Evolutionary conservation across 441 rosid species (phyloP).

Genomic region (Melastoma candidum): DNA sequence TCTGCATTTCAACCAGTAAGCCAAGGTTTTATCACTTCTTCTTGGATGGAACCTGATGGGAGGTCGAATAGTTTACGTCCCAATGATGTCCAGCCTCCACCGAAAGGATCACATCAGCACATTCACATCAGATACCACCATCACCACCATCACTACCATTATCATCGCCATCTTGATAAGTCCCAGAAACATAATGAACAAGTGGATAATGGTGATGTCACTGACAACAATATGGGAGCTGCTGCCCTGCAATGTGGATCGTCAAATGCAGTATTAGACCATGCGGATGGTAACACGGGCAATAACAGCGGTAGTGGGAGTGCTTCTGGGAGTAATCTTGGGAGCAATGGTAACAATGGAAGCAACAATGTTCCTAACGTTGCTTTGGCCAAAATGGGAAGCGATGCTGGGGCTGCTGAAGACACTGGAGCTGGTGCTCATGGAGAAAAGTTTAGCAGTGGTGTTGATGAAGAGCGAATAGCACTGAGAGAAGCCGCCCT

Average conservation of each 20-base stretch:
- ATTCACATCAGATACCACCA: slow-evolving; percentile 23
- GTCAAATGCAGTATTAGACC: slow-evolving; percentile 39
- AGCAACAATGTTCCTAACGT: slow-evolving; percentile 37
- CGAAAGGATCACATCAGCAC: slow-evolving; percentile 19
- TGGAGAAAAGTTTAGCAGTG: slow-evolving; percentile 23
- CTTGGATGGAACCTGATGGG: slow-evolving; percentile 19
- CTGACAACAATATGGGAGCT: slow-evolving; percentile 23
- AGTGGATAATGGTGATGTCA: slow-evolving; percentile 23
- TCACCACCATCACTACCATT: slow-evolving; percentile 16
- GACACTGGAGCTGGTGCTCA: slow-evolving; percentile 29
- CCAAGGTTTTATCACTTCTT: slow-evolving; percentile 18
- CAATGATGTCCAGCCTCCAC: slow-evolving; percentile 16
- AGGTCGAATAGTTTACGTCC: slow-evolving; percentile 22
- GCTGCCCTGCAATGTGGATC: slow-evolving; percentile 42
- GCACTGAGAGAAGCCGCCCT: slow-evolving; percentile 59
- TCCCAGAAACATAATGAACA: slow-evolving; percentile 17
- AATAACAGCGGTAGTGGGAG: slow-evolving; percentile 57
- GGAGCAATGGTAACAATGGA: slow-evolving; percentile 44
- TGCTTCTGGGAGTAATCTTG: slow-evolving; percentile 60
- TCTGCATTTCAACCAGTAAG: slow-evolving; percentile 37
- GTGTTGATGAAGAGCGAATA: slow-evolving; percentile 26
- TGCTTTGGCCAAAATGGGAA: slow-evolving; percentile 28
- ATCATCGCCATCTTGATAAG: slow-evolving; percentile 22
- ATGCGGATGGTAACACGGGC: slow-evolving; percentile 29
- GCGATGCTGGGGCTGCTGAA: slow-evolving; percentile 37